Evolutionary conservation across 495 filamentous ascomycete genomes (phyloP), one percentile per base, ranked within the genome.

Genomic region (Monascus purpureus): DNA sequence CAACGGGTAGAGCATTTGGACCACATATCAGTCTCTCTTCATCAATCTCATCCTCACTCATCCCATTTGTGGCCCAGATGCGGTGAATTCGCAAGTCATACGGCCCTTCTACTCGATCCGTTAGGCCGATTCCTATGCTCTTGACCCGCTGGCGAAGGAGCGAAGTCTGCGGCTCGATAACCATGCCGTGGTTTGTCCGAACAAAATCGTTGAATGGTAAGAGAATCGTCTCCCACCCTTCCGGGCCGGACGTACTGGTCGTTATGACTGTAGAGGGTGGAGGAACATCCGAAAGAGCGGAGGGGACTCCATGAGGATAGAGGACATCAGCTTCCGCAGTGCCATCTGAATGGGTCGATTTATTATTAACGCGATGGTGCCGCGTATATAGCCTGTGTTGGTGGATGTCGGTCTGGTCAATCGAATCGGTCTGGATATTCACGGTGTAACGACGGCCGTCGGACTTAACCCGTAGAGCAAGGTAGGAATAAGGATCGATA

Each of bases 391-490:
- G 50, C 38, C 92, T 66, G 54, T 97, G 92, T 56, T 97, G 90
- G 55, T 95, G 92, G 36, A 97, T 65, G 56, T 97, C 90, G 2
- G 87, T 88, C 20, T 84, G 76, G 28, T 93, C 79, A 32, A 96
- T 72, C 1, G 80, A 80, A 38, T 97, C 90, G 7, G 85, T 94
- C 63, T 95, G 92, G 23, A 97, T 61, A 53, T 97, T 97, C 30
- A 97, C 76, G 31, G 90, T 84, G 57, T 96, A 97, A 40, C 80
- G 78, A 6, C 88, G 63, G 8, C 88, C 87, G 55, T 96, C 92
- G 15, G 79, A 83, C 52, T 83, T 88, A 40, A 96, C 65, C n/a
- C 86, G 77, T 46, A 97, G 52, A 0, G 82, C 92, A 6, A 96
- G 72, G 54, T 84, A 96, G 4, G 67, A 52, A 54, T 93, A 94